Evolutionary conservation across 352 stramenopile genomes (phyloP).

Genomic region (Globisporangium radiosum): DNA sequence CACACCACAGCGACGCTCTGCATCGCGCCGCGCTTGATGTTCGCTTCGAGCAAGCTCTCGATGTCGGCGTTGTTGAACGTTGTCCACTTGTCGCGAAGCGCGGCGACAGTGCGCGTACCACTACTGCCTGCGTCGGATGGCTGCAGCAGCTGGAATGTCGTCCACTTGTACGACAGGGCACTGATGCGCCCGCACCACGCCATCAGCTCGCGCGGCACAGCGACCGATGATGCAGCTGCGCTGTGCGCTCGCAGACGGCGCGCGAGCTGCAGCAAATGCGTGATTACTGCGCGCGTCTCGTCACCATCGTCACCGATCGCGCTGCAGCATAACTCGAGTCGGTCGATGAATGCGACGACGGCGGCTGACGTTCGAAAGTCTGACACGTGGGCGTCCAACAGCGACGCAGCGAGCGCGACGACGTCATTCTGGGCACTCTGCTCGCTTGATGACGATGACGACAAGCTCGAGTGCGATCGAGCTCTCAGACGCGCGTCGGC

Average conservation of each 20-base stretch:
- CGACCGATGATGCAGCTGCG: neutral
- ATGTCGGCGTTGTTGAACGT: slow-evolving; percentile 29
- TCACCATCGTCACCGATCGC: slow-evolving; percentile 10
- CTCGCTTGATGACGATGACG: neutral
- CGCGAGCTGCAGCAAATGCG: slow-evolving; percentile 6
- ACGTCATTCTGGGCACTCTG: neutral
- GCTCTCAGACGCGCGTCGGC: neutral
- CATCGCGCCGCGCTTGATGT: slow-evolving; percentile 46
- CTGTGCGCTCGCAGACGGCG: slow-evolving; percentile 3
- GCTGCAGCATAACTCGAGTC: slow-evolving; percentile 5
- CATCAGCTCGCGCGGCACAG: neutral
- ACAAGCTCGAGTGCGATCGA: neutral
- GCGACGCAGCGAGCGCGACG: slow-evolving; percentile 4
- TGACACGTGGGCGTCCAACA: slow-evolving; percentile 1
- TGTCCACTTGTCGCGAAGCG: slow-evolving; percentile 18
- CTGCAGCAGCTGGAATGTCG: slow-evolving; percentile 58
- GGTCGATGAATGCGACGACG: neutral
- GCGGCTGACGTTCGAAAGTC: neutral
- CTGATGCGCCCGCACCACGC: slow-evolving; percentile 29
- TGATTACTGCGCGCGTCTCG: slow-evolving; percentile 11
- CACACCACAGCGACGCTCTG: slow-evolving; percentile 43
- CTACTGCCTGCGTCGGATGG: slow-evolving; percentile 8
- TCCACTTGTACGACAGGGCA: slow-evolving; percentile 49
- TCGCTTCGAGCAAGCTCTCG: slow-evolving; percentile 31
- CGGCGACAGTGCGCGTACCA: slow-evolving; percentile 3